Percentiles rank a stretch among this genome's conserved stretches.
phyloP scores from a whole-genome alignment of 495 filamentous ascomycete species.

The Penicillium arizonense region DNA sequence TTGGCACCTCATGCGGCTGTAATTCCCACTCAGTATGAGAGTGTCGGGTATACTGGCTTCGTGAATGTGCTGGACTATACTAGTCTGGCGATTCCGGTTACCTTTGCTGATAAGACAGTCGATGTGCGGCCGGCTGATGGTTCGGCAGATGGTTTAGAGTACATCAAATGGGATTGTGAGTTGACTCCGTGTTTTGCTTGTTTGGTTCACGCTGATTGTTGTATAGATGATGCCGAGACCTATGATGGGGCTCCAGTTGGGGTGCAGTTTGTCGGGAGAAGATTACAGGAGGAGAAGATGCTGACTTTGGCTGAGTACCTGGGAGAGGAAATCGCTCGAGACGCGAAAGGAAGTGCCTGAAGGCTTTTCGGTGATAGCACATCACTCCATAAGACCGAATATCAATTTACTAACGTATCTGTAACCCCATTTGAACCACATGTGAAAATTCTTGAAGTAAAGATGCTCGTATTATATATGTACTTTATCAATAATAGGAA shows the following conservation, averaged over 20 bases:
- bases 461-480: too few relatives aligned
- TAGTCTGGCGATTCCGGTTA: slow-evolving; percentile 57
- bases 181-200: slow-evolving; percentile 7
- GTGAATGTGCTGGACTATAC: slow-evolving; percentile 61
- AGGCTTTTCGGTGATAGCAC: too few relatives aligned
- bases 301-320: slow-evolving; percentile 41
- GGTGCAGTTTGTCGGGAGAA: slow-evolving; percentile 50
- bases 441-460: too few relatives aligned
- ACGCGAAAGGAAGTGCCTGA: background rate
- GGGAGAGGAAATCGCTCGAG: slow-evolving; percentile 18
- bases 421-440: too few relatives aligned
- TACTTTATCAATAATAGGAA: too few relatives aligned
- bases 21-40: slow-evolving; percentile 42
- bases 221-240: slow-evolving; percentile 48
- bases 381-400: too few relatives aligned
- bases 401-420: too few relatives aligned
- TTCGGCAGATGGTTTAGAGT: slow-evolving; percentile 38
- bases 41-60: slow-evolving; percentile 52
- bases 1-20: slow-evolving; percentile 47
- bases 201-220: background rate
- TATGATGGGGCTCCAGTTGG: slow-evolving; percentile 56
- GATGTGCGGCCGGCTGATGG: slow-evolving; percentile 42
- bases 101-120: slow-evolving; percentile 49
- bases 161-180: slow-evolving; percentile 52
- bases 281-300: slow-evolving; percentile 55